Percentiles rank a stretch among this genome's conserved stretches.
Evolutionary conservation across 2,329 filamentous ascomycete genomes (phyloP).

Genomic region (Raffaelea ambrosiae): DNA sequence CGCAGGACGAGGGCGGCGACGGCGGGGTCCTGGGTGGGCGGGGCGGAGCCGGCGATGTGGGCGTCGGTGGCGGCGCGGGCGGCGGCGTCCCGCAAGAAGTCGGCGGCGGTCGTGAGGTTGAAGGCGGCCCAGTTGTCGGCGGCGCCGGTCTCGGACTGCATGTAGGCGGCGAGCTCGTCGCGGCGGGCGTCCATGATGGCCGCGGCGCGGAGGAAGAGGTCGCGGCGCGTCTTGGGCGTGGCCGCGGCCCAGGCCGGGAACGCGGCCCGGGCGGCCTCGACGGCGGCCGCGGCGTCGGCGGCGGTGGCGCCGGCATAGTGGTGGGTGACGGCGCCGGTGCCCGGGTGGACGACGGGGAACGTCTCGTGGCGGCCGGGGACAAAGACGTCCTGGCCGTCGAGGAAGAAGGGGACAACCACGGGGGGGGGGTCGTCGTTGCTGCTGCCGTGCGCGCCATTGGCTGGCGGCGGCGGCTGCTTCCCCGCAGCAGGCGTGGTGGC

Average conservation of each 20-base stretch:
- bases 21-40: slow-evolving; percentile 1
- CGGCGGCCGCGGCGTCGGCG: slow-evolving; percentile 20
- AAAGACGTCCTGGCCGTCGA: slow-evolving; percentile 21
- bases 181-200: slow-evolving; percentile 51
- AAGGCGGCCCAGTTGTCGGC: slow-evolving; percentile 30
- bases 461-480: too few relatives aligned
- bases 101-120: slow-evolving; percentile 27
- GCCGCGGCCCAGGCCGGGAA: slow-evolving; percentile 61
- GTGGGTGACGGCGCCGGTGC: slow-evolving; percentile 20
- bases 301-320: slow-evolving; percentile 17
- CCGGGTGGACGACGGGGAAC: slow-evolving; percentile 21
- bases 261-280: slow-evolving; percentile 50
- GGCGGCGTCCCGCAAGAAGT: slow-evolving; percentile 33
- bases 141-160: slow-evolving; percentile 41
- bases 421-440: too few relatives aligned
- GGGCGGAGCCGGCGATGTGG: slow-evolving; percentile 1
- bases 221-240: slow-evolving; percentile 51
- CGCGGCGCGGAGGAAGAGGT: slow-evolving; percentile 62
- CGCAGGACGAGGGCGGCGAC: slow-evolving; percentile 53
- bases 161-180: slow-evolving; percentile 52
- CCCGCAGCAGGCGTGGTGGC: too few relatives aligned
- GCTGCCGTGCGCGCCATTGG: too few relatives aligned
- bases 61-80: slow-evolving; percentile 15
- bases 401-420: slow-evolving; percentile 23
- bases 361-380: slow-evolving; percentile 10